Conservation (phyloP, 2,329 filamentous ascomycete species). For the Colletotrichum gloeosporioides region DNA sequence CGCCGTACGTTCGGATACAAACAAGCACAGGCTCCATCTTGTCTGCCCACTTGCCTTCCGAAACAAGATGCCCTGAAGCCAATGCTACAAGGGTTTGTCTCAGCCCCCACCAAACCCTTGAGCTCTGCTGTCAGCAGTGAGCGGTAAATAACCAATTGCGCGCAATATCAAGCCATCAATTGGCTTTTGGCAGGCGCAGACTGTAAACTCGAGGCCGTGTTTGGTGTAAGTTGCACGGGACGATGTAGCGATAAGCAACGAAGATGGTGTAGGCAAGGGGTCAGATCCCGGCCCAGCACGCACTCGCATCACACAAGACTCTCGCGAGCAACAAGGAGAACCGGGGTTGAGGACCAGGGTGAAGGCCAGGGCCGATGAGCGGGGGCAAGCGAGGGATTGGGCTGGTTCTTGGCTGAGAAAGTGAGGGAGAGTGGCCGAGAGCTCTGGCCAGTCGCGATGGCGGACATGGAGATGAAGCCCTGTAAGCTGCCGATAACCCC, state of each 20-base stretch:
- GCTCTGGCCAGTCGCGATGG: conserved; percentile 17
- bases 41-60: conserved; percentile 11
- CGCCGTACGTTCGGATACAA: background rate
- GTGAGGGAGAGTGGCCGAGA: conserved; percentile 14
- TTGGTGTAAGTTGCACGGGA: background rate
- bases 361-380: conserved; percentile 1
- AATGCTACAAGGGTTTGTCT: conserved; percentile 1
- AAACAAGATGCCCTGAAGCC: conserved; percentile 3
- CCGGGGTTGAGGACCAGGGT: background rate
- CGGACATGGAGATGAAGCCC: conserved; percentile 19
- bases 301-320: conserved; percentile 2
- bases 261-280: background rate
- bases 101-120: background rate
- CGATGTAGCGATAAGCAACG: conserved; percentile 15
- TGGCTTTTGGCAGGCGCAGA: background rate
- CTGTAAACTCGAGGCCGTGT: background rate
- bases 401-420: conserved; percentile 10
- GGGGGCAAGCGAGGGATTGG: conserved; percentile 15
- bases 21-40: background rate
- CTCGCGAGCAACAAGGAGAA: background rate
- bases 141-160: background rate
- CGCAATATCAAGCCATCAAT: background rate
- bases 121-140: background rate
- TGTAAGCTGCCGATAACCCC: conserved; percentile 11
- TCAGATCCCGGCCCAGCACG: background rate